Base-by-base conservation (phyloP, 176 grass and related monocot genomes). In the Melocanna baccifera region DNA sequence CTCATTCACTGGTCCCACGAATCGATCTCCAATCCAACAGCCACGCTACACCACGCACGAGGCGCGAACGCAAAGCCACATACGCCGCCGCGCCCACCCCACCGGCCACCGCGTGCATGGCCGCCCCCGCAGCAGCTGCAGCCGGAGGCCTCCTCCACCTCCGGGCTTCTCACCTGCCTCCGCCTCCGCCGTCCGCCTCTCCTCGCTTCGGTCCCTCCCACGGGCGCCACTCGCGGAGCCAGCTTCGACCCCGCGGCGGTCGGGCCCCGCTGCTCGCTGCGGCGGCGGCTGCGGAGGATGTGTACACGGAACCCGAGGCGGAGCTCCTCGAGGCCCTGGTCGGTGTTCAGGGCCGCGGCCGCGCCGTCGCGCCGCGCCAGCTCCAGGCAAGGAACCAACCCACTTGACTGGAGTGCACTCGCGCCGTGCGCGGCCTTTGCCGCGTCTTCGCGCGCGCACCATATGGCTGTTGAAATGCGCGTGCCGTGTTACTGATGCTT, bases 281-380 rank as follows among this genome's bases (percentile, higher is more conserved):
- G 39, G 79, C 80, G n/a, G 67, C 62, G 57, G 46, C 73, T 1
- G 76, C 25, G 19, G 79, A 30, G 71, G 37, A 56, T 13, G 80
- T 67, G n/a, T 90, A 90, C 82, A 90, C 85, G 2, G 92, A 87
- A 3, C 82, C 87, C 15, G 95, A 95, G 80, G 42, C 64, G 12
- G 83, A 66, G 7, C 89, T 98, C 14, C 20, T 98, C 22, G 95
- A 98, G 48, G 92, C 92, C n/a, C 87, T 98, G 12, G 82, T 93
- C 47, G 95, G 95, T 20, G 87, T 95, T 8, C 95, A 91, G 79
- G 95, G 95, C 29, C 87, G 95, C 34, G 91, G 95, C 41, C 92
- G 92, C 29, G 91, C 71, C 4, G 92, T 90, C 47, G 87, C 91
- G 64, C 67, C 91, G 18, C 79, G 86, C 41, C 95, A 93, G 81